Base-by-base conservation (phyloP, 768 basidiomycete species). In the Amyloporia xantha region DNA sequence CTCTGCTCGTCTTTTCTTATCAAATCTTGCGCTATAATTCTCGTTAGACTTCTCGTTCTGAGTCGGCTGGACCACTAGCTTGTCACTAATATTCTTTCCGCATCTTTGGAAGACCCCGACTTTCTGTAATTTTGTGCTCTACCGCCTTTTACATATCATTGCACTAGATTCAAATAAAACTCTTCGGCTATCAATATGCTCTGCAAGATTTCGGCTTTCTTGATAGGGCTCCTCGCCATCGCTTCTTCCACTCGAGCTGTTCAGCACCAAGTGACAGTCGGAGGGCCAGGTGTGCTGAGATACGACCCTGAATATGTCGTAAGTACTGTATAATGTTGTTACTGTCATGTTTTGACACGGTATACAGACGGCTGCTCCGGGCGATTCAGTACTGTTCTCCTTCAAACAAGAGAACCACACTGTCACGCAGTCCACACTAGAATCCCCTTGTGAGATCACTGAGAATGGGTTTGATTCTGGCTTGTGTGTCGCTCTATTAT, bases 351-450 rank as follows among this genome's bases (percentile, higher is more conserved):
- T 7, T 15, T 33, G 30, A 33, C 11, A 24, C 30, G 30, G 13
- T n/a, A 6, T 4, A 12, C 33, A 80, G 78, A 73, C 58, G 50
- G 79, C 73, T 10, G 62, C 58, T 24, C 44, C 62, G 9, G 78
- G 77, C 23, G 79, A 82, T 53, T 58, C 59, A 4, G 65, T 81
- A 24, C 43, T 60, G 35, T 82, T 82, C 58, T 67, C 56, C 21
- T 82, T 82, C 68, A 54, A 68, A 54, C 74, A 76, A 62, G 74
- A 77, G 57, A 82, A 81, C 59, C 80, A 54, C 63, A 81, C 78
- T 5, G 77, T 69, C 17, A 80, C 79, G 1, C 80, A 81, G 52
- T 80, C 78, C 4, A 65, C 75, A 1, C 68, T 82, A n/a, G 64
- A 59, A 0, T 62, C 55, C 10, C 81, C 81, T 3, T 84, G 81